Percentiles rank a stretch among this genome's conserved stretches.
phyloP scores from a whole-genome alignment of 352 stramenopile genomes.

The Pythium grandisporangium region DNA sequence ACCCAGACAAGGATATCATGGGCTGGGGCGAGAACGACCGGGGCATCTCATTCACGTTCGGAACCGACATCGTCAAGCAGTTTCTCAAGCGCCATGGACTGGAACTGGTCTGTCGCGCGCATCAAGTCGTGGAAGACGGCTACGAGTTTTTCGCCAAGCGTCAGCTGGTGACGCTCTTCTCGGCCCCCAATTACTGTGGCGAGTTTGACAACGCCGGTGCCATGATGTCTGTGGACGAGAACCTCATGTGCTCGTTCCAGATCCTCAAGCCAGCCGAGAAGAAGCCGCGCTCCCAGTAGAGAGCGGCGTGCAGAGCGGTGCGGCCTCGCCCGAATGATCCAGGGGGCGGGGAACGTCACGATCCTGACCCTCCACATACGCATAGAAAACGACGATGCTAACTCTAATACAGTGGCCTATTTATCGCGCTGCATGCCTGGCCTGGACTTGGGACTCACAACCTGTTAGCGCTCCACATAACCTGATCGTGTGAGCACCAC shows the following conservation, averaged over 20 bases:
- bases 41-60: constrained; percentile 98
- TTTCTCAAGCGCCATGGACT: constrained; percentile 97
- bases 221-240: constrained; percentile 74
- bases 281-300: constrained; percentile 74
- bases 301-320: too few species aligned
- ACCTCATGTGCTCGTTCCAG: constrained; percentile 66
- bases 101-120: constrained; percentile 81
- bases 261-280: constrained; percentile 74
- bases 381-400: too few species aligned
- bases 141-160: constrained; percentile 70
- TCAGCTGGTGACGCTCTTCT: constrained; percentile 87
- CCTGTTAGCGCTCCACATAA: too few species aligned
- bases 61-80: constrained; percentile 96
- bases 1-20: constrained; percentile 98
- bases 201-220: constrained; percentile 71
- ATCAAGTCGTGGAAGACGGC: constrained; percentile 69
- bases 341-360: too few species aligned
- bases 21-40: constrained; percentile 98
- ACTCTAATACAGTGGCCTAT: too few species aligned
- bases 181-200: constrained; percentile 88
- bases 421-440: too few species aligned
- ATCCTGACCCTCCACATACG: too few species aligned
- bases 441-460: too few species aligned
- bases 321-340: too few species aligned
- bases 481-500: too few species aligned